These are phyloP conservation scores for Zygoascus bituminiphila DNA, from an alignment of 805 yeast species.

Conservation along the genomic window DNA sequence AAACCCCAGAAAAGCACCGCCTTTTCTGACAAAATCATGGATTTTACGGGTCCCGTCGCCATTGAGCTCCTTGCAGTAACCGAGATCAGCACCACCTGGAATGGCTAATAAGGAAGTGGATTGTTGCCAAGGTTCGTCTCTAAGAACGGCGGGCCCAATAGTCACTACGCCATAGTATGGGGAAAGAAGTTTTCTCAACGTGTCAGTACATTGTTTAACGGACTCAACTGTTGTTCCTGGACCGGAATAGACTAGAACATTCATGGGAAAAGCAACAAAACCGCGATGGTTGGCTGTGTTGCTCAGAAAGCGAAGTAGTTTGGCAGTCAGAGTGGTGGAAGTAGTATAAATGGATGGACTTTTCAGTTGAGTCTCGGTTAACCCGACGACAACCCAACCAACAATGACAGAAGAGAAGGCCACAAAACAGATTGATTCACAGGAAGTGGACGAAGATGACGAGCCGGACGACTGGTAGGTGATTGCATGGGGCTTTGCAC, in stretches of 20 bases:
- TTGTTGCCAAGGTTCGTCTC: constrained; percentile 80
- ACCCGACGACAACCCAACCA: neutral
- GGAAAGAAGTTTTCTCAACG: constrained; percentile 64
- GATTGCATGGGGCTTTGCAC: too few relatives aligned
- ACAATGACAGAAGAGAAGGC: neutral
- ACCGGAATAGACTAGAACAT: constrained; percentile 64
- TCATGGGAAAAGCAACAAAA: constrained; percentile 39
- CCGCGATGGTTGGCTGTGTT: too few relatives aligned
- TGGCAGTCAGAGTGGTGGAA: too few relatives aligned
- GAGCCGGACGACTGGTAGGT: constrained; percentile 62
- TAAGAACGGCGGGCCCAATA: constrained; percentile 52
- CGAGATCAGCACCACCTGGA: constrained; percentile 97
- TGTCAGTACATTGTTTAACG: constrained; percentile 73
- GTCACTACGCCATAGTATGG: constrained; percentile 83
- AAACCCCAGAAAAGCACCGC: constrained; percentile 79
- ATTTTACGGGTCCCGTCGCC: constrained; percentile 60
- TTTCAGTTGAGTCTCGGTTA: too few relatives aligned
- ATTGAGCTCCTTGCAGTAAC: constrained; percentile 64
- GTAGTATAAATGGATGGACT: too few relatives aligned
- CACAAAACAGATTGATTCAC: neutral
- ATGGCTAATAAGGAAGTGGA: constrained; percentile 73
- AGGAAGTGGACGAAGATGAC: constrained; percentile 35
- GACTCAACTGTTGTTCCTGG: constrained; percentile 85
- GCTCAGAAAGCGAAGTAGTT: too few relatives aligned
- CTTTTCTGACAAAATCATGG: constrained; percentile 55